A percentile compares a stretch with the other conserved stretches of the same genome.
Evolutionary conservation across 306 rosid species (phyloP).

Genomic region (Fragaria vesca): DNA sequence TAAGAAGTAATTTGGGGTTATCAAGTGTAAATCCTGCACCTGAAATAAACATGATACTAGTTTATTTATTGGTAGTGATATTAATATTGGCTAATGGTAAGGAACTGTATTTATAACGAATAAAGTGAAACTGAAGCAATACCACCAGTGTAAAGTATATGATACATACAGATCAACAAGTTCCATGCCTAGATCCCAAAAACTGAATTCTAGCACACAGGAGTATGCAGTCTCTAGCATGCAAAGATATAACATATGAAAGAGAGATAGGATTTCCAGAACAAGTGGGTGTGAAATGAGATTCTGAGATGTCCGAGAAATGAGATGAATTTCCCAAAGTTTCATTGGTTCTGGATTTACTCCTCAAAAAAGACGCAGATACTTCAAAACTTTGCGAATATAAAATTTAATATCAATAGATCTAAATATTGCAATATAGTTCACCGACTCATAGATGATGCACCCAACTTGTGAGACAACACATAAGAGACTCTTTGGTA

Average conservation of each 20-base stretch:
- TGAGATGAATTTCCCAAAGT: neutral
- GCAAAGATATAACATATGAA: neutral
- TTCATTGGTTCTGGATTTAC: neutral
- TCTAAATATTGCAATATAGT: neutral
- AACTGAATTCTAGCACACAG: neutral
- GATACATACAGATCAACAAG: neutral
- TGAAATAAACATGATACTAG: constrained; percentile 28
- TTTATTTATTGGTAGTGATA: neutral
- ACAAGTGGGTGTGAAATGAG: neutral
- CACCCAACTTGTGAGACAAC: neutral
- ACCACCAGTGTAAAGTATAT: neutral
- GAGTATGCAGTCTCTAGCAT: neutral
- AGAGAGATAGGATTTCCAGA: neutral
- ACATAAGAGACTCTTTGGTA: neutral
- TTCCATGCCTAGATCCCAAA: neutral
- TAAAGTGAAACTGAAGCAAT: constrained; percentile 1
- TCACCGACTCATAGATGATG: neutral
- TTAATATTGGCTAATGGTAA: neutral
- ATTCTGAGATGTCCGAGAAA: neutral
- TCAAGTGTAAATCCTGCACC: constrained; percentile 94
- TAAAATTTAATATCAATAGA: neutral
- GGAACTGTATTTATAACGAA: neutral
- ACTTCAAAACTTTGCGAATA: neutral
- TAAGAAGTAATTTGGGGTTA: constrained; percentile 85
- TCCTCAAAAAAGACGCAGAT: neutral